Base-by-base conservation (phyloP, 306 rosid species). In the Pterocarpus santalinus region DNA sequence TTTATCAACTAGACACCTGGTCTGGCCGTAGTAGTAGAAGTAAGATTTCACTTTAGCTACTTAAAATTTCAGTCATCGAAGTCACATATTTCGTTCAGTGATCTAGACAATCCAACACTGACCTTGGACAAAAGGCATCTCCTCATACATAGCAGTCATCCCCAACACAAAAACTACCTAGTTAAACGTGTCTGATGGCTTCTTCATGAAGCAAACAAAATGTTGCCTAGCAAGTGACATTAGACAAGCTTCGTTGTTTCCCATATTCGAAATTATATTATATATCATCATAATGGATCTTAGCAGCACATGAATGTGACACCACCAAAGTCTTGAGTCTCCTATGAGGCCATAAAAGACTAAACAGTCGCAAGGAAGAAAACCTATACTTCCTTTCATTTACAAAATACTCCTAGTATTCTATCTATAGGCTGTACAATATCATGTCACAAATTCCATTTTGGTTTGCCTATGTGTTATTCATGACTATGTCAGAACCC, bases 401-500 rank as follows among this genome's bases (percentile, higher is more conserved):
- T 83, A 81, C 75, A 80, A 80, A 60, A n/a, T 65, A 56, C 75
- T 34, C 62, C 77, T 73, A 69, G 77, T 82, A 70, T 75, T 65
- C 58, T 58, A 66, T 82, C 86, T 83, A 68, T 84, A 68, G 52
- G 68, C 79, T 84, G 84, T 84, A 84, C 81, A 80, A 68, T 76
- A 82, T 76, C 77, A 74, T 78, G n/a, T 76, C 69, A 65, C 51
- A 32, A 63, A 77, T 69, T 15, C 80, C 86, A 74, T 53, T 83
- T 69, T 58, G 49, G 78, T 70, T 75, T 73, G 68, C 72, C 84
- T 65, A 65, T 5, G 69, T 75, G 65, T 68, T 28, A n/a, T 77
- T 70, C 81, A 85, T 60, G 56, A 66, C 80, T 72, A 84, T 38
- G 80, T 72, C 75, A 66, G 82, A 60, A 62, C 77, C 67, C 76